Conservation (phyloP, 176 grass and related monocot species). For the Olyra latifolia region DNA sequence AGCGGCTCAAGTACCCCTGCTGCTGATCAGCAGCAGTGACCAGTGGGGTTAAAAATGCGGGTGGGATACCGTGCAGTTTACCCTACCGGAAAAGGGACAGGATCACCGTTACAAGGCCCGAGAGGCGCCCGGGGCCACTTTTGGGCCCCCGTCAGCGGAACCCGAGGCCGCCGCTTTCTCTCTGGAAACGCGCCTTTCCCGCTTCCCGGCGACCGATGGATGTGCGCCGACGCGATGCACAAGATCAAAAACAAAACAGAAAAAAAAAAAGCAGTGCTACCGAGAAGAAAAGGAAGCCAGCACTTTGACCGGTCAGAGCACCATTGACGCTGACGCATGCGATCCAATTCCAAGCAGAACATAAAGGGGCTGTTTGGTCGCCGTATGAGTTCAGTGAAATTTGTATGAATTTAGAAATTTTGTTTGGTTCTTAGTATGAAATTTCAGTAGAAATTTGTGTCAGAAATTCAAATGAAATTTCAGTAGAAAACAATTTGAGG, state of each 20-base stretch:
- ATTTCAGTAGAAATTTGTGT: too few relatives aligned
- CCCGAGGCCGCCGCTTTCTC: conserved; percentile 51
- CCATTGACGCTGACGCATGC: neutral
- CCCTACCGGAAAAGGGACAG: conserved; percentile 27
- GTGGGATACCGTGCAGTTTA: conserved; percentile 45
- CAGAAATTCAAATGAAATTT: too few relatives aligned
- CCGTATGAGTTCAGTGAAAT: too few relatives aligned
- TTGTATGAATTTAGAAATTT: too few relatives aligned
- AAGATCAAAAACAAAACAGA: neutral
- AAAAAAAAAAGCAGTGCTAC: neutral
- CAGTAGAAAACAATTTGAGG: too few relatives aligned
- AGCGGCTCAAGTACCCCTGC: neutral
- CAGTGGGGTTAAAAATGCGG: neutral
- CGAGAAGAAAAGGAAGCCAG: neutral
- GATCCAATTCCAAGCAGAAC: neutral
- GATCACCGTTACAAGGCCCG: conserved; percentile 35
- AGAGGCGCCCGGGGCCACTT: conserved; percentile 20
- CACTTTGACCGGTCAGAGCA: conserved; percentile 33
- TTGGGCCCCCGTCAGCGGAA: neutral
- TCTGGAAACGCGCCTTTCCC: conserved; percentile 55
- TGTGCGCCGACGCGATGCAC: neutral
- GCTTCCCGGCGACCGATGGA: conserved; percentile 29
- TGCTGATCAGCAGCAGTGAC: neutral
- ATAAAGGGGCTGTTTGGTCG: too few relatives aligned
- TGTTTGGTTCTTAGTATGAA: too few relatives aligned